Base-by-base conservation (phyloP, 2,329 filamentous ascomycete species). In the Clarireedia homoeocarpa region DNA sequence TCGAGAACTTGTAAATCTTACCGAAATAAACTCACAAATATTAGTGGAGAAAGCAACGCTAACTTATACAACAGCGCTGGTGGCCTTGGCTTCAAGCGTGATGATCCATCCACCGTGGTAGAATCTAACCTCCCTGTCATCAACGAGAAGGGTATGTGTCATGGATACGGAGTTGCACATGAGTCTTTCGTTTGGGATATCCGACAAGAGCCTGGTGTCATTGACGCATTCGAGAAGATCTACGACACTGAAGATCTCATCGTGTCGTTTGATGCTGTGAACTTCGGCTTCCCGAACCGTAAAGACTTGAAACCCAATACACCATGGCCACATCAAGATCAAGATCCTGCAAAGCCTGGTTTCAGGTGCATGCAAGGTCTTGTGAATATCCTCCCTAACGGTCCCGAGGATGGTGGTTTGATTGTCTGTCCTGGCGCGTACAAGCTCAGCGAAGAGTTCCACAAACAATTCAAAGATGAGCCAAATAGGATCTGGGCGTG, bases 301-400 rank as follows among this genome's bases (percentile, higher is more conserved):
- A 46, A 39, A 14, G 38, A 55, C 26, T 15, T 51, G 27, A 10
- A 56, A 44, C 30, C 30, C 30, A 17, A 24, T 9, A 45, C 40
- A 17, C 70, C 71, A 14, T 73, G 71, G 72, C 70, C 71, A 1
- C 72, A 73, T 57, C 70, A 71, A 46, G 71, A 73, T 53, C 71
- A 73, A 57, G 65, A 71, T 46, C 71, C 68, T 10, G 20, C n/a
- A 42, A 42, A 17, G 15, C 39, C n/a, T 34, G 74, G 72, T 2
- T 72, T 75, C 57, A 65, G 70, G 5, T 75, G 73, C 61, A 63
- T 72, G 24, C 74, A 76, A 60, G 74, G 74, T 3, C 64, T 77
- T 0, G 69, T 76, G 1, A 76, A 76, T 57, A 51, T 69, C 1
- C 56, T 64, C 5, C 65, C 62, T 7, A 63, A 63, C 38, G 68